Conservation (phyloP, 495 filamentous ascomycete species). For the Aspergillus affinis region DNA sequence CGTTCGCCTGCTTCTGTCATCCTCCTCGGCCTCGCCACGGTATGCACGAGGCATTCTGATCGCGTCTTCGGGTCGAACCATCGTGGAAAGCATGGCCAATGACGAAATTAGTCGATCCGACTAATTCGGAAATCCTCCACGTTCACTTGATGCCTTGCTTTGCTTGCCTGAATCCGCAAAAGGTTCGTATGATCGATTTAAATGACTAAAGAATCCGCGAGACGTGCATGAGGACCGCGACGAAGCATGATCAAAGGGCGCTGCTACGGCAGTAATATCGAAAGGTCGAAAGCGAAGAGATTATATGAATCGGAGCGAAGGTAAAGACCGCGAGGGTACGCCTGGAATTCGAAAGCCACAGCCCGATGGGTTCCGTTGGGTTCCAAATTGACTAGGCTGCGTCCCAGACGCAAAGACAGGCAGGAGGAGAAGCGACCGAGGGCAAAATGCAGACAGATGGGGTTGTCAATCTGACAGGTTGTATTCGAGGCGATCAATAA, state of each 20-base stretch:
- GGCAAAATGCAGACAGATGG: conserved; percentile 5
- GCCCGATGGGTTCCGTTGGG: conserved; percentile 16
- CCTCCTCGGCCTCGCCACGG: conserved; percentile 35
- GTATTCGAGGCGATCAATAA: conserved; percentile 4
- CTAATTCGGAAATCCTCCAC: not conserved
- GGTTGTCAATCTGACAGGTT: conserved; percentile 23
- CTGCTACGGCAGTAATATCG: conserved; percentile 11
- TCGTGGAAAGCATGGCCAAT: conserved; percentile 37
- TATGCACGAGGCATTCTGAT: conserved; percentile 36
- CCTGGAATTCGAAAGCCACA: conserved; percentile 8
- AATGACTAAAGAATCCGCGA: conserved; percentile 16
- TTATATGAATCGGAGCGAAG: not conserved
- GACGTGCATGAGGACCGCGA: conserved; percentile 12
- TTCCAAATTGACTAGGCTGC: conserved; percentile 15
- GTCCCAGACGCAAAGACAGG: conserved; percentile 6
- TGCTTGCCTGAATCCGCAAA: conserved; percentile 4
- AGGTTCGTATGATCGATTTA: conserved; percentile 16
- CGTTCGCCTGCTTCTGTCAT: conserved; percentile 26
- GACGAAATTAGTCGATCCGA: conserved; percentile 8
- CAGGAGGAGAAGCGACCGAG: conserved; percentile 6
- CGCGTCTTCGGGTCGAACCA: conserved; percentile 42
- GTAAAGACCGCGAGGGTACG: conserved; percentile 2
- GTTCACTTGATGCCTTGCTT: not conserved
- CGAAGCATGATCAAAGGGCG: conserved; percentile 25
- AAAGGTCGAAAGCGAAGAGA: not conserved